Conservation (phyloP, 495 filamentous ascomycete genomes). For the Podospora pseudopauciseta region DNA sequence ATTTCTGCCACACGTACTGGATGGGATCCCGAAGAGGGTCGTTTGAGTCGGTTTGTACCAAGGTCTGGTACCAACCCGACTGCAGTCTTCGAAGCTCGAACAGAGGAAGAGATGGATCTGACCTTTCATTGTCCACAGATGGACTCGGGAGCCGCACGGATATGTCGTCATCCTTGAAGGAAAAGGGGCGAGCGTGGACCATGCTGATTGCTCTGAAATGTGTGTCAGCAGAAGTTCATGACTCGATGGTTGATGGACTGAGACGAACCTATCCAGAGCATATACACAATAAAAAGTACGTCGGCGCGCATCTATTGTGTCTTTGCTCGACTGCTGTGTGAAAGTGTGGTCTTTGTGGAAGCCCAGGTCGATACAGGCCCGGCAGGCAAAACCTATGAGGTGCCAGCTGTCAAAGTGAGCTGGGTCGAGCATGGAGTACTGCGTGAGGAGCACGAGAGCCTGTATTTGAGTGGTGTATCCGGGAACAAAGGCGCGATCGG, state of each 20-base stretch:
- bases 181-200: conserved; percentile 75
- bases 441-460: conserved; percentile 75
- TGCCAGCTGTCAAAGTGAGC: conserved; percentile 89
- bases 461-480: conserved; percentile 80
- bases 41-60: conserved; percentile 65
- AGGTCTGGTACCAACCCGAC: conserved; percentile 76
- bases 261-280: conserved; percentile 70
- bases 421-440: conserved; percentile 85
- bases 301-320: conserved; percentile 68
- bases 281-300: conserved; percentile 85
- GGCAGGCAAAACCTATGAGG: conserved; percentile 78
- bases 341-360: conserved; percentile 74
- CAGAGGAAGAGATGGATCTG: conserved; percentile 57
- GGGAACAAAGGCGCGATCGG: conserved; percentile 76
- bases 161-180: conserved; percentile 85
- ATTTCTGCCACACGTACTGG: conserved; percentile 60
- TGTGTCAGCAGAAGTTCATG: conserved; percentile 9
- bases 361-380: conserved; percentile 81
- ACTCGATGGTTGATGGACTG: neutral
- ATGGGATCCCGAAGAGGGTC: conserved; percentile 58
- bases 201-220: conserved; percentile 67
- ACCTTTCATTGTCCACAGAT: conserved; percentile 35
- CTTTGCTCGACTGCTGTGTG: conserved; percentile 59
- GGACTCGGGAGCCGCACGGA: conserved; percentile 58
- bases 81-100: conserved; percentile 74